These are phyloP conservation scores for Phlegmacium glaucopus DNA, from an alignment of 768 basidiomycete species.

Conservation along the genomic window DNA sequence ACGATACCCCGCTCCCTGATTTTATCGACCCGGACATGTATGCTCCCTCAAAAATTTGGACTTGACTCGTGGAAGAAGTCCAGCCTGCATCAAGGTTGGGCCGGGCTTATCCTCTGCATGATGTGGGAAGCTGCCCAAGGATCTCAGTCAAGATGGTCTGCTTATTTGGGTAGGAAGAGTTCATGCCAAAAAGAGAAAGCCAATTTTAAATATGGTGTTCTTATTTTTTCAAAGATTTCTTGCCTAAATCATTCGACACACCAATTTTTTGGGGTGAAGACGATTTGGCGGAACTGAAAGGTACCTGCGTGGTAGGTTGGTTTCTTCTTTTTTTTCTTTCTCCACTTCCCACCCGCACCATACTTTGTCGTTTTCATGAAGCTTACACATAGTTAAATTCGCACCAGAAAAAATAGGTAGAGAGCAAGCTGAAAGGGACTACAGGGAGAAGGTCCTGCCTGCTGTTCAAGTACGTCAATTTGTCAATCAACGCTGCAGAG, in stretches of 20 bases:
- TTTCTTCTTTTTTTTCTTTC: constrained; percentile 15
- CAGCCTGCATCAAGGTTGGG: constrained; percentile 73
- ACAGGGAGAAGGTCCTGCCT: constrained; percentile 61
- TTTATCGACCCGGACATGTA: constrained; percentile 76
- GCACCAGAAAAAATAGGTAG: constrained; percentile 80
- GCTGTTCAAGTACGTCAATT: constrained; percentile 55
- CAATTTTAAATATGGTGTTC: not conserved
- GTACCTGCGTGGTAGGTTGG: constrained; percentile 85
- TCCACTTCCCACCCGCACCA: no score
- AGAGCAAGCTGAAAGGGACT: constrained; percentile 76
- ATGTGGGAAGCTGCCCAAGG: constrained; percentile 88
- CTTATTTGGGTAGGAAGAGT: constrained; percentile 63
- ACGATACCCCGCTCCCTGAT: constrained; percentile 75
- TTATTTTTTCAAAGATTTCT: constrained; percentile 39
- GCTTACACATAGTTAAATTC: not conserved
- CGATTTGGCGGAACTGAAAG: constrained; percentile 72
- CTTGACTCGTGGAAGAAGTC: constrained; percentile 58
- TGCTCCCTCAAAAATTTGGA: constrained; percentile 59
- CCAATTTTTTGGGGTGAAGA: constrained; percentile 91
- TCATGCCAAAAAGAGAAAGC: not conserved
- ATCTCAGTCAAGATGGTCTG: constrained; percentile 58
- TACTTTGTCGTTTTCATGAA: no score
- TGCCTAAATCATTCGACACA: constrained; percentile 77
- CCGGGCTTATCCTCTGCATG: constrained; percentile 86
- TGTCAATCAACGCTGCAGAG: not conserved